Conservation (phyloP, 306 rosid genomes). For the Prunus davidiana region DNA sequence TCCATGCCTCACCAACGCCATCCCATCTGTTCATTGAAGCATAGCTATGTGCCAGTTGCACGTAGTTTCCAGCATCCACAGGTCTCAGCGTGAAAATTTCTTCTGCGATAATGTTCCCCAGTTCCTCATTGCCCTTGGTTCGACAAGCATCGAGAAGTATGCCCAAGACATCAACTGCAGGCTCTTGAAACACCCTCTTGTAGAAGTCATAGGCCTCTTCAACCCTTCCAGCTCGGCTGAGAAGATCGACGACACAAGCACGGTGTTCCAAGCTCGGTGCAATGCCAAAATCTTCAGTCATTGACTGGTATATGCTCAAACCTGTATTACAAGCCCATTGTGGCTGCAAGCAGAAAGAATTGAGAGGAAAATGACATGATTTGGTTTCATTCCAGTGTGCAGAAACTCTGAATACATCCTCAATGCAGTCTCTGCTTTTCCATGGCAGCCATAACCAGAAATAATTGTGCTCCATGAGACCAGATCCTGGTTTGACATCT, state of each 20-base stretch:
- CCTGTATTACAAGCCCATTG: slow-evolving; percentile 66
- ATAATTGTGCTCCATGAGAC: slow-evolving; percentile 79
- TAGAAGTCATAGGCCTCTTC: slow-evolving; percentile 64
- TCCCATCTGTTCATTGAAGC: slow-evolving; percentile 76
- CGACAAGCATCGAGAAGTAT: slow-evolving; percentile 72
- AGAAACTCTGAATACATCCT: slow-evolving; percentile 52
- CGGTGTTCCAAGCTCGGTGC: slow-evolving; percentile 63
- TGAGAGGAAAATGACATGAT: slow-evolving; percentile 67
- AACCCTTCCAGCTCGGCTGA: slow-evolving; percentile 67
- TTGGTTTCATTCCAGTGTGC: slow-evolving; percentile 49
- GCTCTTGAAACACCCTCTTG: slow-evolving; percentile 40
- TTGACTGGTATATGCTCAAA: slow-evolving; percentile 56
- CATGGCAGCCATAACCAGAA: slow-evolving; percentile 69
- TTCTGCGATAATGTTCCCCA: slow-evolving; percentile 43
- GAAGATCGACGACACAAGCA: slow-evolving; percentile 74
- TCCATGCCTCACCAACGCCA: slow-evolving; percentile 63
- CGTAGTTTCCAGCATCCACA: slow-evolving; percentile 55
- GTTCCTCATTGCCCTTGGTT: slow-evolving; percentile 41
- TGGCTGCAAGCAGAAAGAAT: slow-evolving; percentile 79
- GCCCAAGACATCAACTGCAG: slow-evolving; percentile 53
- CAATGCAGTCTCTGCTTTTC: slow-evolving; percentile 60
- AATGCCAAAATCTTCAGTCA: slow-evolving; percentile 57
- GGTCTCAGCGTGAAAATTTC: slow-evolving; percentile 56
- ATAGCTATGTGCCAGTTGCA: slow-evolving; percentile 65
- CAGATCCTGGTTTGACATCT: slow-evolving; percentile 48